Evolutionary conservation across 2,329 filamentous ascomycete genomes (phyloP).

Genomic region (Nothophaeocryptopus gaeumannii): DNA sequence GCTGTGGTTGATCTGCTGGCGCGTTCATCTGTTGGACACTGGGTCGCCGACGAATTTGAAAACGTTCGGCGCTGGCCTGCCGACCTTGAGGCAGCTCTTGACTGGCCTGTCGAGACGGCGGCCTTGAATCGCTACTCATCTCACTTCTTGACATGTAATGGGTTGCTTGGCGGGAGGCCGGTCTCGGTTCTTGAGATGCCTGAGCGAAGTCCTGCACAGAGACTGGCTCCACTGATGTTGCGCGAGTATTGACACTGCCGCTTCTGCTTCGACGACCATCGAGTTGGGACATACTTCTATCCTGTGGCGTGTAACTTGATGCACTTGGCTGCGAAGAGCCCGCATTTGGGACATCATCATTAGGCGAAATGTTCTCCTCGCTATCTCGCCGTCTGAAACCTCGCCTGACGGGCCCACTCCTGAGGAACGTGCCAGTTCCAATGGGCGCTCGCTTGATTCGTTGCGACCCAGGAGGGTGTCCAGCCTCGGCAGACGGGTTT

Average conservation of each 20-base stretch:
- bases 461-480: conserved; percentile 68
- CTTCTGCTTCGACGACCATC: conserved; percentile 30
- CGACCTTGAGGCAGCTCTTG: conserved; percentile 28
- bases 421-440: conserved; percentile 72
- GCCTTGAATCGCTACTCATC: conserved; percentile 27
- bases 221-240: conserved; percentile 34
- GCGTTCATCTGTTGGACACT: conserved; percentile 23
- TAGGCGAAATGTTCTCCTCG: conserved; percentile 45
- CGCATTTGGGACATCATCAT: conserved; percentile 33
- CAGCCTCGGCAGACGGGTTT: conserved; percentile 57
- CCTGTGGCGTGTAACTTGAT: conserved; percentile 28
- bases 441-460: conserved; percentile 74
- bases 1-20: conserved; percentile 11
- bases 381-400: conserved; percentile 61
- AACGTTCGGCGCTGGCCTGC: conserved; percentile 32
- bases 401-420: conserved; percentile 69
- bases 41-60: conserved; percentile 23
- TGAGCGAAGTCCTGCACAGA: conserved; percentile 37
- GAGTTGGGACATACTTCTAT: conserved; percentile 24
- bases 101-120: conserved; percentile 30
- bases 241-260: conserved; percentile 32
- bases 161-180: conserved; percentile 28
- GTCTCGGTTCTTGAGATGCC: conserved; percentile 24
- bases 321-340: conserved; percentile 31
- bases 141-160: conserved; percentile 28